Conservation (phyloP, 768 basidiomycete genomes). For the Tricholoma sp. region DNA sequence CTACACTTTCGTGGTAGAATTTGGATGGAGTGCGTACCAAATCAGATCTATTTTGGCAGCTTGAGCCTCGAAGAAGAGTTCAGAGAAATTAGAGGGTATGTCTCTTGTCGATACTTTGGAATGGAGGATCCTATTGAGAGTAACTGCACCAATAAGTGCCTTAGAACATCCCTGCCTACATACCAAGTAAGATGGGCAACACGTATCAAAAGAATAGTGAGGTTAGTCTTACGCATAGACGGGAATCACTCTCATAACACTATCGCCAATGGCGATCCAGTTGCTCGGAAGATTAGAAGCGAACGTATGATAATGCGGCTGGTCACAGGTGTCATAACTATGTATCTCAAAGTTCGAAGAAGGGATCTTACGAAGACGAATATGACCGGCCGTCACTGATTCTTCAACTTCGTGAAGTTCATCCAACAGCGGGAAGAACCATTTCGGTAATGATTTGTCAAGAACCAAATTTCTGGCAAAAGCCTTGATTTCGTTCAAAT, state of each 20-base stretch:
- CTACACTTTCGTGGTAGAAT: background rate
- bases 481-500: no score
- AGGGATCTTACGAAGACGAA: background rate
- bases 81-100: background rate
- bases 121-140: background rate
- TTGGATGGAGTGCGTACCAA: background rate
- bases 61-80: background rate
- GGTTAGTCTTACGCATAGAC: conserved; percentile 3
- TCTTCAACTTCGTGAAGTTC: conserved; percentile 22
- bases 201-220: background rate
- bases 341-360: background rate
- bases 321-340: background rate
- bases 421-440: conserved; percentile 21
- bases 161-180: background rate
- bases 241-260: conserved; percentile 20
- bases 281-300: conserved; percentile 23
- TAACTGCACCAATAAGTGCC: background rate
- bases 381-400: background rate
- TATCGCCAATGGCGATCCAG: conserved; percentile 31
- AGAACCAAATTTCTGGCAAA: no score
- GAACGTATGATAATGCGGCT: conserved; percentile 20
- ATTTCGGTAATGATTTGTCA: conserved; percentile 19
- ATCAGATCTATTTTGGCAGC: background rate
- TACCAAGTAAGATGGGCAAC: background rate
- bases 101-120: background rate